Evolutionary conservation across 2,329 filamentous ascomycete species (phyloP).

Genomic region (Colletotrichum sp.): DNA sequence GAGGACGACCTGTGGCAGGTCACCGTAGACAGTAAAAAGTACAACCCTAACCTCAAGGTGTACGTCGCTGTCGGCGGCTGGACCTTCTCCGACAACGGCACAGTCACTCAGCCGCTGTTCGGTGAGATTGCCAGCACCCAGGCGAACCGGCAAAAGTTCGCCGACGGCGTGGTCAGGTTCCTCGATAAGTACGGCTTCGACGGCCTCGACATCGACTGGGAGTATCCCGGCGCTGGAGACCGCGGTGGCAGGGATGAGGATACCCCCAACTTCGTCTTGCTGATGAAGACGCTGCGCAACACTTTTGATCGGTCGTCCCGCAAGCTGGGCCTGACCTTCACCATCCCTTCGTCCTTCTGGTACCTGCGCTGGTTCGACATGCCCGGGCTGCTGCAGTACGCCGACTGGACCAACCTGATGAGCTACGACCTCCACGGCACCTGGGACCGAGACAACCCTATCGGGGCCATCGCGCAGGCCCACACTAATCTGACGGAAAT

Average conservation of each 20-base stretch:
- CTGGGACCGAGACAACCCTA: conserved; percentile 25
- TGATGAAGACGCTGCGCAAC: conserved; percentile 22
- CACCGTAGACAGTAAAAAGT: not conserved
- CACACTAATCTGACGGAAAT: conserved; percentile 16
- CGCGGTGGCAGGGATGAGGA: conserved; percentile 41
- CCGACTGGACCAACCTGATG: conserved; percentile 46
- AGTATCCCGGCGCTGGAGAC: conserved; percentile 35
- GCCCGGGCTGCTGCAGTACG: conserved; percentile 18
- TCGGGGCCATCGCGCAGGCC: not conserved
- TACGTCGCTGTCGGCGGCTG: conserved; percentile 11
- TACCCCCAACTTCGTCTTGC: conserved; percentile 31
- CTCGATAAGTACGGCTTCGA: conserved; percentile 28
- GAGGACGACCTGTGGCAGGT: not conserved
- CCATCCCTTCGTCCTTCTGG: conserved; percentile 31
- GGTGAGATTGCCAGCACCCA: conserved; percentile 33
- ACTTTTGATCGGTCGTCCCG: not conserved
- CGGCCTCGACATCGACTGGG: conserved; percentile 32
- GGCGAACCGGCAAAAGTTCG: conserved; percentile 22
- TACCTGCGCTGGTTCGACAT: conserved; percentile 32
- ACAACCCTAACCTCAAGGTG: conserved; percentile 1
- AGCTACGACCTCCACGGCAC: not conserved
- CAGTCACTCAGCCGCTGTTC: conserved; percentile 25
- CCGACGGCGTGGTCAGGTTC: conserved; percentile 19
- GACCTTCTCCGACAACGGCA: conserved; percentile 2
- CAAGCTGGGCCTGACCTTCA: conserved; percentile 32